Evolutionary conservation across 148 eudicot genomes (phyloP).

Genomic region (Dysphania ambrosioides): DNA sequence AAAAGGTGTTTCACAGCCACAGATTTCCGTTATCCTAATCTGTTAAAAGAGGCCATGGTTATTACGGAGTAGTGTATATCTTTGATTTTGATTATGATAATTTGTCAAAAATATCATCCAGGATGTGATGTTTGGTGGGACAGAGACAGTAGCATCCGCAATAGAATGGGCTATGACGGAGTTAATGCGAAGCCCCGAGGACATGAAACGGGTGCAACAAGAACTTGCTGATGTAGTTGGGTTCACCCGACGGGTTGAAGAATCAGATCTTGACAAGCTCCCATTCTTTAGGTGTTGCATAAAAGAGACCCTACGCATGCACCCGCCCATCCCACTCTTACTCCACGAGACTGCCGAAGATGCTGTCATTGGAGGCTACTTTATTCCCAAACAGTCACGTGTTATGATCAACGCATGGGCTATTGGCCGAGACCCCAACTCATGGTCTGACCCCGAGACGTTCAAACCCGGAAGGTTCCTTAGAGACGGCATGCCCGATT

Average conservation of each 20-base stretch:
- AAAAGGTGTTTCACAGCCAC: too few relatives aligned
- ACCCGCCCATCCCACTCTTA: constrained; percentile 74
- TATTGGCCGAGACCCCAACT: constrained; percentile 52
- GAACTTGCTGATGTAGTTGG: constrained; percentile 57
- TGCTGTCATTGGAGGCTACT: constrained; percentile 43
- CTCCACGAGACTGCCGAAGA: constrained; percentile 64
- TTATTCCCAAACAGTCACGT: constrained; percentile 45
- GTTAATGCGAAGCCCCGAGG: constrained; percentile 50
- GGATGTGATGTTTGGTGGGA: constrained; percentile 92
- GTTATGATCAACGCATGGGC: constrained; percentile 61
- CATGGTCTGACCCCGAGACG: constrained; percentile 44
- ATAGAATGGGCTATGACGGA: constrained; percentile 81
- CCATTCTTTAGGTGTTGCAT: constrained; percentile 47
- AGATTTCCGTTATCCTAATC: too few relatives aligned
- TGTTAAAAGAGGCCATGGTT: too few relatives aligned
- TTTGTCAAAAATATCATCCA: too few relatives aligned
- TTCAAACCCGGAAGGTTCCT: constrained; percentile 54
- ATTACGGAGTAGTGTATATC: too few relatives aligned
- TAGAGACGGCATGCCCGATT: constrained; percentile 50
- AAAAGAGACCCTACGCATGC: constrained; percentile 64
- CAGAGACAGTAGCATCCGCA: constrained; percentile 80
- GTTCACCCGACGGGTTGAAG: constrained; percentile 46
- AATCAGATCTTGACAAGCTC: constrained; percentile 62
- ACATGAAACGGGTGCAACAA: constrained; percentile 58
- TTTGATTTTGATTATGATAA: too few relatives aligned